A percentile compares a stretch with the other conserved stretches of the same genome.
These are phyloP conservation scores for Xylaria sp. DNA, from an alignment of 2,329 filamentous ascomycete genomes.

Conservation along the genomic window DNA sequence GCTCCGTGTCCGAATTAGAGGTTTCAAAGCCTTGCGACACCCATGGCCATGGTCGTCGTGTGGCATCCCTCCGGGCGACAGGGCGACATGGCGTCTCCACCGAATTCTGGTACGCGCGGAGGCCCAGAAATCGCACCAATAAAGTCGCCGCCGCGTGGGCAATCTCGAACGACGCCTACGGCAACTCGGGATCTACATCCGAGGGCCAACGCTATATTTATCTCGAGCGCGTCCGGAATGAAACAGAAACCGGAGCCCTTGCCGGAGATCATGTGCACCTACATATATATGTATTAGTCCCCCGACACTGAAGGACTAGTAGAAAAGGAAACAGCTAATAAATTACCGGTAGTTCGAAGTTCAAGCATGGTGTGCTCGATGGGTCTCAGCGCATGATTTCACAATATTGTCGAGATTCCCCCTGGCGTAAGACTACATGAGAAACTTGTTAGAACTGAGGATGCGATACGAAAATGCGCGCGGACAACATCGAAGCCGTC, in stretches of 20 bases:
- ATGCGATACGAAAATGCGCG: too few species aligned
- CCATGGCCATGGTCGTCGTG: constrained; percentile 12
- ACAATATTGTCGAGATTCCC: too few species aligned
- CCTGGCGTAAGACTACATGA: too few species aligned
- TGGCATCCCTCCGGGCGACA: constrained; percentile 13
- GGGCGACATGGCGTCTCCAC: constrained; percentile 33
- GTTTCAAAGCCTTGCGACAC: constrained; percentile 24
- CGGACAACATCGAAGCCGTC: too few species aligned
- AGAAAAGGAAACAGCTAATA: neutral
- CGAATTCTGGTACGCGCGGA: constrained; percentile 9
- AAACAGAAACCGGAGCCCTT: constrained; percentile 5
- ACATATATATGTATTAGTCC: neutral
- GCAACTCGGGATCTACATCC: constrained; percentile 37
- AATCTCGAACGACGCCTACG: constrained; percentile 25
- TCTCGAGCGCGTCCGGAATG: constrained; percentile 8
- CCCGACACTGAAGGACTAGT: neutral
- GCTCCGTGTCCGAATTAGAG: constrained; percentile 39
- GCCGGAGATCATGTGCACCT: neutral
- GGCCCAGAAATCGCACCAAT: constrained; percentile 38
- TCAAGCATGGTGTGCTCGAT: too few species aligned
- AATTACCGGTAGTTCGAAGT: too few species aligned
- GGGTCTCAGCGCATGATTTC: too few species aligned
- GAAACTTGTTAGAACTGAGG: too few species aligned
- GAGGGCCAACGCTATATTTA: neutral
- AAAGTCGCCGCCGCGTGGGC: constrained; percentile 8